Percentiles rank a stretch among this genome's conserved stretches.
These are phyloP conservation scores for Delonix regia DNA, from an alignment of 306 rosid species.

Conservation along the genomic window DNA sequence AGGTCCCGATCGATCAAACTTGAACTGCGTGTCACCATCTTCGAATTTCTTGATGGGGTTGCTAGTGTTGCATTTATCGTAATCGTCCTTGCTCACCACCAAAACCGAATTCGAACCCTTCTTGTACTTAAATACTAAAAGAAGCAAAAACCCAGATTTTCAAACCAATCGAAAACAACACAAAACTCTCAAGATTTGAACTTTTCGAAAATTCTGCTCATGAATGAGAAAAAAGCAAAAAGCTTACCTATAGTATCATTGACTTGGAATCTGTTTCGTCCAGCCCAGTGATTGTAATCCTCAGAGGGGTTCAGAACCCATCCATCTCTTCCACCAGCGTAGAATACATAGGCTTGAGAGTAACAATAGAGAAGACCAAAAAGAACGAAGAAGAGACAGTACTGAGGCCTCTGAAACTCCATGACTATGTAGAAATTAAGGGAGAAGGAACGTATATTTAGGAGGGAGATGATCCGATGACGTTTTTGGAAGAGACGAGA, in stretches of 20 bases:
- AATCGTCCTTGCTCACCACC: constrained; percentile 69
- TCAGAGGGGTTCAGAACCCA: constrained; percentile 76
- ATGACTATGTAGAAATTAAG: too few species aligned
- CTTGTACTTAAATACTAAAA: constrained; percentile 70
- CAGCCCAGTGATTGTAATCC: constrained; percentile 66
- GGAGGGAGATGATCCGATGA: too few species aligned
- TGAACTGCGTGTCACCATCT: constrained; percentile 64
- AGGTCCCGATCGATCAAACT: constrained; percentile 63
- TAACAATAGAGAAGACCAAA: constrained; percentile 38
- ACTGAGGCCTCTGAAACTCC: constrained; percentile 38
- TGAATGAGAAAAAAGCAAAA: neutral
- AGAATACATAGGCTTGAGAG: constrained; percentile 48
- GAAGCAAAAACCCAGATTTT: neutral
- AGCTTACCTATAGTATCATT: constrained; percentile 63
- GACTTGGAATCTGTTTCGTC: constrained; percentile 63
- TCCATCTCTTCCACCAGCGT: constrained; percentile 70
- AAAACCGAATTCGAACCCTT: constrained; percentile 78
- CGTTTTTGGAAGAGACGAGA: neutral
- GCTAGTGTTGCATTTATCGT: constrained; percentile 56
- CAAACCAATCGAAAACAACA: neutral
- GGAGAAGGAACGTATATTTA: too few species aligned
- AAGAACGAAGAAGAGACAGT: constrained; percentile 27
- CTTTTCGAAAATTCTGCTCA: too few species aligned
- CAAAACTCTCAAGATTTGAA: neutral
- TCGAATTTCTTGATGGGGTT: constrained; percentile 65